phyloP scores from a whole-genome alignment of 2,329 filamentous ascomycete genomes.

The Fusarium marasasianum region DNA sequence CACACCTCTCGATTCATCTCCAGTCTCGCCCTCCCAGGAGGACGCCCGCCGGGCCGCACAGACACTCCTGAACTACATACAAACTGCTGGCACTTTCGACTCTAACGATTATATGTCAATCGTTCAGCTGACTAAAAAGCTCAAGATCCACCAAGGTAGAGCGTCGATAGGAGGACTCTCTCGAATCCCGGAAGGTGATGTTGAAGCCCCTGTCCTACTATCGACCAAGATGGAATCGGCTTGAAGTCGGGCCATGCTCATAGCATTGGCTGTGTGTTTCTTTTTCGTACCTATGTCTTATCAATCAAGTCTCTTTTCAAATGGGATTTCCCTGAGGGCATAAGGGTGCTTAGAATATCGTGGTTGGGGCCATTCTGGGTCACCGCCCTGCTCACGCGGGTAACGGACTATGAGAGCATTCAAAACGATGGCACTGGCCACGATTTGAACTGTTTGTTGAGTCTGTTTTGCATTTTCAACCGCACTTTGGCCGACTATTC shows the following conservation, averaged over 20 bases:
- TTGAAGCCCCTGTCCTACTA: conserved; percentile 53
- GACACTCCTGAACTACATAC: conserved; percentile 83
- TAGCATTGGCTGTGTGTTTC: not conserved
- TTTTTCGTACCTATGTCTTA: conserved; percentile 20
- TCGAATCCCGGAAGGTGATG: conserved; percentile 66
- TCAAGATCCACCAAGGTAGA: conserved; percentile 68
- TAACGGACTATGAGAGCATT: not conserved
- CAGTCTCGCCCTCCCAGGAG: conserved; percentile 79
- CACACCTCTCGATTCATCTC: conserved; percentile 60
- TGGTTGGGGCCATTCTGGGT: conserved; percentile 1
- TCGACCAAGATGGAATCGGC: conserved; percentile 45
- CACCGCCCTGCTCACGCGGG: conserved; percentile 17
- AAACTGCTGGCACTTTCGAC: conserved; percentile 77
- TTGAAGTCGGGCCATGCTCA: conserved; percentile 21
- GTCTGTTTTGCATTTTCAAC: not conserved
- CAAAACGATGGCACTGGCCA: not conserved
- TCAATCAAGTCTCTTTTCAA: conserved; percentile 21
- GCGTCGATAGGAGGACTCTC: conserved; percentile 59
- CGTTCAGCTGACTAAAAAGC: conserved; percentile 84
- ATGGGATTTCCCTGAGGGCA: not conserved
- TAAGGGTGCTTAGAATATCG: conserved; percentile 1
- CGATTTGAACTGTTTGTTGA: conserved; percentile 4
- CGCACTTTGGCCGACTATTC: not conserved
- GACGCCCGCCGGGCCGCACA: conserved; percentile 85
- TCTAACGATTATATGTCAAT: conserved; percentile 81